Evolutionary conservation across 164 flowering plant genomes (phyloP).

Genomic region (Platanus orientalis): DNA sequence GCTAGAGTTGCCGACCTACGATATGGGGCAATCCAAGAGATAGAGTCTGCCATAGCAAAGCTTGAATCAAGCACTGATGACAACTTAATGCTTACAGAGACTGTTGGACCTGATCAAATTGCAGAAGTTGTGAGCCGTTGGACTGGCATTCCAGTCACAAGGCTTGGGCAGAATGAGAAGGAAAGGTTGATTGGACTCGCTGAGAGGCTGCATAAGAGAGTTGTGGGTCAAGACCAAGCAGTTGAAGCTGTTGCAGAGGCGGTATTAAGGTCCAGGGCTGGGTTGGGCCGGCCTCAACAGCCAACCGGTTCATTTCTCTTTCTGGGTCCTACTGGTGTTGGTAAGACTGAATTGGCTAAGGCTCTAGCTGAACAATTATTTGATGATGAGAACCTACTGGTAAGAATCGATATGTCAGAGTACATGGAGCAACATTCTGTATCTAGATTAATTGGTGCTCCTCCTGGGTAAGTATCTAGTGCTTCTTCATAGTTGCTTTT

Average conservation of each 20-base stretch:
- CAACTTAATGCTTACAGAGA: constrained; percentile 66
- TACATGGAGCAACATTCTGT: constrained; percentile 97
- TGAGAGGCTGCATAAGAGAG: constrained; percentile 76
- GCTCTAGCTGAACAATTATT: constrained; percentile 90
- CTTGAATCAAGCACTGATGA: constrained; percentile 60
- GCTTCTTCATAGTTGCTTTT: neutral
- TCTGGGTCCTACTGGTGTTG: constrained; percentile 96
- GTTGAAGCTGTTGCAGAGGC: constrained; percentile 85
- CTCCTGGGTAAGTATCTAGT: constrained; percentile 70
- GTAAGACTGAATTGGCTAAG: constrained; percentile 93
- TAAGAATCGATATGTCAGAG: constrained; percentile 93
- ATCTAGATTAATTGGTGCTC: constrained; percentile 86
- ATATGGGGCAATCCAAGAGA: constrained; percentile 77
- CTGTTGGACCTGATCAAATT: constrained; percentile 82
- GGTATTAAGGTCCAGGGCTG: constrained; percentile 83
- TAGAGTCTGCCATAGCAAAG: constrained; percentile 59
- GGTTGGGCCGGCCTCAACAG: constrained; percentile 76
- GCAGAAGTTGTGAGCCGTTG: constrained; percentile 93
- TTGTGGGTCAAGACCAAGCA: constrained; percentile 85
- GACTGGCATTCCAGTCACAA: constrained; percentile 90
- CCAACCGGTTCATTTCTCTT: constrained; percentile 85
- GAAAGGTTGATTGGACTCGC: constrained; percentile 75
- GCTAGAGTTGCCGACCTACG: constrained; percentile 79
- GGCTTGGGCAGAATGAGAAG: constrained; percentile 80
- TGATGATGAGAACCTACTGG: constrained; percentile 74